These are phyloP conservation scores for Caryopteris hybrid DNA, from an alignment of 305 asterid genomes.

Conservation along the genomic window DNA sequence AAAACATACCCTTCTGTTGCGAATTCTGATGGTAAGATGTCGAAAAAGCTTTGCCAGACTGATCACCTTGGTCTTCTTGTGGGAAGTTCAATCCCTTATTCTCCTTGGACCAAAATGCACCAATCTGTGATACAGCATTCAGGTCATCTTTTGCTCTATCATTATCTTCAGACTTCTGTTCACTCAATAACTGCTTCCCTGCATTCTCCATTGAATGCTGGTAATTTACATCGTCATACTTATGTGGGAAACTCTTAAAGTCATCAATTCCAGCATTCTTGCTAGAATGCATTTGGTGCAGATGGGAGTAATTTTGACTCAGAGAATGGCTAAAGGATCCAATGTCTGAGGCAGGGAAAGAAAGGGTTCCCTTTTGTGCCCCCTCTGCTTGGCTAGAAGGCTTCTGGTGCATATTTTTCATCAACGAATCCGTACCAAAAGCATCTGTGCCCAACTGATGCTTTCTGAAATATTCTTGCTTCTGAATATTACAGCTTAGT, in stretches of 20 bases:
- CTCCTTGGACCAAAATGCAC: slow-evolving; percentile 17
- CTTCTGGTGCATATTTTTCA: too few species aligned
- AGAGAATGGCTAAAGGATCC: slow-evolving; percentile 17
- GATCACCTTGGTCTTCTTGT: slow-evolving; percentile 24
- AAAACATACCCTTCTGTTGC: slow-evolving; percentile 17
- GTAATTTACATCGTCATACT: too few species aligned
- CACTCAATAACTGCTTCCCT: neutral
- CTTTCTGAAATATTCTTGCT: too few species aligned
- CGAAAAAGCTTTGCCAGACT: slow-evolving; percentile 23
- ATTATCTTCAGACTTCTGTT: slow-evolving; percentile 14
- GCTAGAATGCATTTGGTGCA: neutral
- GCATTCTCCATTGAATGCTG: neutral
- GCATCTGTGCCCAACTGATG: too few species aligned
- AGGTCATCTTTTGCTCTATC: neutral
- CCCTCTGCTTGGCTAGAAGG: too few species aligned
- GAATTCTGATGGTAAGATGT: slow-evolving; percentile 17
- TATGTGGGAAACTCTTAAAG: too few species aligned
- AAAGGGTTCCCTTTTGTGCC: too few species aligned
- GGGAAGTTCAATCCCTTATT: slow-evolving; percentile 23
- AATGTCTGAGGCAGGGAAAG: too few species aligned
- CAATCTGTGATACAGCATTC: neutral
- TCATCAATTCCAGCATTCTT: slow-evolving; percentile 24
- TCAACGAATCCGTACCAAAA: neutral
- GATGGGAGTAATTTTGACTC: slow-evolving; percentile 32
- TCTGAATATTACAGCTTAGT: too few species aligned